Evolutionary conservation across 306 rosid species (phyloP), one percentile per base, ranked within the genome.

Genomic region (Medicago arabica): DNA sequence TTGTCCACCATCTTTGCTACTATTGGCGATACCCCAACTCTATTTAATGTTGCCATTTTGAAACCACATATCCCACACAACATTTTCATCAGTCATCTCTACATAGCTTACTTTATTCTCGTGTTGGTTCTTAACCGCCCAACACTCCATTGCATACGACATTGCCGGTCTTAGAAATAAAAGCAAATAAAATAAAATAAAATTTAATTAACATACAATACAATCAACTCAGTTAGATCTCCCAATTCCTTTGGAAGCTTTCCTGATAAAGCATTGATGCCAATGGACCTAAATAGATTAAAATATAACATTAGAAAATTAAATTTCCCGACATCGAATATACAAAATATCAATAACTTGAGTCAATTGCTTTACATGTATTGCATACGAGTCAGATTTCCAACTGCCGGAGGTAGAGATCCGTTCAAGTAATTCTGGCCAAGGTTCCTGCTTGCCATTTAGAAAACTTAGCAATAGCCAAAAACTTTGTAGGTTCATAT

Each of bases 241-340:
- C 93, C 89, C 34, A 93, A 78, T 75, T 88, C 96, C 81, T 84
- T 89, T 1, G 98, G 98, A 74, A 91, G 83, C 82, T 78, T 83
- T 49, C 98, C 92, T 18, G 97, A 91, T 14, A 91, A 77, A 41
- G 86, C 76, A 80, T 93, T 93, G 71, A 80, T 78, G 76, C 90
- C 91, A 16, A 93, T 0, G 58, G 11, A 19, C 91, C 96, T 91
- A 73, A 50, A 43, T 40, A 73, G 74, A 74, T 41, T 41, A 12
- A 57, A 43, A 11, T 10, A 18, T 16, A 55, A 36, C 16, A 21
- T 74, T 39, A 85, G 66, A 79, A 8, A 8, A 40, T 18, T 28
- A 8, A 21, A 7, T 57, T 1, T 17, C 59, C 25, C 6, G 14
- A 79, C 23, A 39, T 59, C 68, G 43, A 57, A 65, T 39, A 46